Base-by-base conservation (phyloP, 2,329 filamentous ascomycete species). In the Neurospora sp. region DNA sequence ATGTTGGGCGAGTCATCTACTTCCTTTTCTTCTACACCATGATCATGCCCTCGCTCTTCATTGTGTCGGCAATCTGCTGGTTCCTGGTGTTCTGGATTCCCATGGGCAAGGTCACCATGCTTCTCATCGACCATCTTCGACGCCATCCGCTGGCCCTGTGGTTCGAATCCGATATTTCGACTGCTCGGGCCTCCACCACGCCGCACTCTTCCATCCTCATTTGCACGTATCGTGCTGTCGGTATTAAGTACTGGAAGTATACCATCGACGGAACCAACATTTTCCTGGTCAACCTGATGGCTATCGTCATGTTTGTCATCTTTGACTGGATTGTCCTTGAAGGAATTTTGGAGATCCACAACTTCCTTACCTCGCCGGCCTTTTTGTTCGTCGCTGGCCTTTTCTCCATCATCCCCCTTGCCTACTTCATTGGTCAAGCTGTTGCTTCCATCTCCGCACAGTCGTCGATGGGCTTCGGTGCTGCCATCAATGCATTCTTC, bases 191-290 rank as follows among this genome's bases (percentile, higher is more conserved):
- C 12, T 87, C 88, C 8, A 89, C 90, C 66, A 88, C 89, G 17
- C 89, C 91, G 23, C 91, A 93, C 66, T 91, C 91, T 17, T 95
- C 94, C 11, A 95, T 99, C 72, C 84, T 99, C 19, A 86, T 99
- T 40, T 99, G 96, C 85, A 99, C 96, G 6, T 99, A 99, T 81
- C 91, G 96, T 70, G 96, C 96, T 62, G 95, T 96, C 12, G 96
- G 96, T 12, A 85, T 89, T 74, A 95, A 95, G 80, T 99, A 99
- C 83, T 99, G 96, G 95, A 99, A 99, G 82, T 99, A 99, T 81
- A 99, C 96, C 4, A 86, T 99, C 70, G 96, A 99, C 78, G 96
- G 96, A 69, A 99, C 96, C 72, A 99, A 99, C 81, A 97, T 99
- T 78, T 98, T 99, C 82, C 88, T 99, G 74, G 97, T 99, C 84